Evolutionary conservation across 225 moss, liverwort and hornwort genomes (phyloP), one percentile per base, ranked within the genome.

Genomic region (Bryum argenteum): DNA sequence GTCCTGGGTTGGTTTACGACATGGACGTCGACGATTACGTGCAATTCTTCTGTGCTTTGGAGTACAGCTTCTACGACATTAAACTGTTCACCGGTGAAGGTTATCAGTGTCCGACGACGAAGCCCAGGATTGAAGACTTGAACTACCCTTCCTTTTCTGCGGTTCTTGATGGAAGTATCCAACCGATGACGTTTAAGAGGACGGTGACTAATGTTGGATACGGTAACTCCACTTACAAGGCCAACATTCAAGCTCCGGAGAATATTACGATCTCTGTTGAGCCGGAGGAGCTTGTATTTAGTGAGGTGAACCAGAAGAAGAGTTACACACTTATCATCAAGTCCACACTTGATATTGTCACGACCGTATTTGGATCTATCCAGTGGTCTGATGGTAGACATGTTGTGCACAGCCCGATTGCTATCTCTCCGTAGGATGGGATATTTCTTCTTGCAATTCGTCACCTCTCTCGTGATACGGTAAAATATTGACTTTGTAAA

Each of bases 101-200:
- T 0, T 22, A 52, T 17, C n/a, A 1, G 1, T 93, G 91, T 61
- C 88, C 80, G 1, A 8, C 28, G 6, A 7, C 45, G 8, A 55
- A 18, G 11, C 55, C 70, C 15, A 58, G 69, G 26, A 68, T 79
- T 4, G 73, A 71, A 11, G 88, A 91, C 28, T 48, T 94, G 69
- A 94, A 94, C 48, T 94, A 89, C 40, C 91, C 93, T 11, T 89
- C 91, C 6, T 79, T 91, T 43, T 79, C 76, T 28, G 66, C 83
- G 6, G 56, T 83, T 15, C 73, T 79, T 20, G 55, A 45, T 16
- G 13, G 10, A 11, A 48, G 0, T 28, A 5, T 21, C 11, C n/a
- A 61, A 8, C 58, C 51, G 11, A 43, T 47, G 17, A 75, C 75
- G 2, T 75, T 85, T n/a, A 76, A 39, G 11, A 79, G 91, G 63